Evolutionary conservation across 805 yeast genomes (phyloP).

Genomic region (Hanseniaspora mollemarum): DNA sequence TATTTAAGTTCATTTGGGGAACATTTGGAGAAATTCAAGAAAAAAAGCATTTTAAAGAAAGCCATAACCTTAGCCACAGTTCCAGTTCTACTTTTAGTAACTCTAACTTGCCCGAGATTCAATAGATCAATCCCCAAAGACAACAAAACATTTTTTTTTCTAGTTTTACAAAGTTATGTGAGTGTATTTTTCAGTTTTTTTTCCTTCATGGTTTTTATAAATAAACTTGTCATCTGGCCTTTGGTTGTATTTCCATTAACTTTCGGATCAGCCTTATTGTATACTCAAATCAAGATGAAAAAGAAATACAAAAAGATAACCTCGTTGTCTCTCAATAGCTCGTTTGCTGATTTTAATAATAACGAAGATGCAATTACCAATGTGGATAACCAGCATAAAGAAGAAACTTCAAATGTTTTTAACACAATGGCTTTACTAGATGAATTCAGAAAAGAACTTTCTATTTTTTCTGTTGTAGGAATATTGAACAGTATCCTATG

Average conservation of each 20-base stretch:
- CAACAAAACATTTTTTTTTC: conserved; percentile 20
- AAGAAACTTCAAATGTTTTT: neutral
- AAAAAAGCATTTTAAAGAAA: conserved; percentile 24
- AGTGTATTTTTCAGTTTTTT: conserved; percentile 26
- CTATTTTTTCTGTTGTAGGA: conserved; percentile 20
- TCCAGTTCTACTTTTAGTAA: conserved; percentile 30
- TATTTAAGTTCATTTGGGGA: no score
- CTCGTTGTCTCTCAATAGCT: conserved; percentile 22
- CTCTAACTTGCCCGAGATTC: conserved; percentile 30
- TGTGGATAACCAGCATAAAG: conserved; percentile 20
- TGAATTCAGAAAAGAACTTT: conserved; percentile 17
- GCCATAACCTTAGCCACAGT: conserved; percentile 27
- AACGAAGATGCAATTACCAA: conserved; percentile 17
- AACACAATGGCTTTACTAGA: neutral
- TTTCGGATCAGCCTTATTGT: conserved; percentile 16
- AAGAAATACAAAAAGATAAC: conserved; percentile 18
- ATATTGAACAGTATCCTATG: conserved; percentile 28
- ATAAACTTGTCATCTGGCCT: conserved; percentile 12
- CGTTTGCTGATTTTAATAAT: conserved; percentile 10
- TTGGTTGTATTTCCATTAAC: conserved; percentile 18
- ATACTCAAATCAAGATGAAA: conserved; percentile 18
- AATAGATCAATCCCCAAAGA: conserved; percentile 21
- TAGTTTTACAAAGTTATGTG: conserved; percentile 27
- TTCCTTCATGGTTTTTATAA: conserved; percentile 21
- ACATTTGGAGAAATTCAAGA: conserved; percentile 26